Evolutionary conservation across 768 basidiomycete genomes (phyloP).

Genomic region (Podaxis sp.): DNA sequence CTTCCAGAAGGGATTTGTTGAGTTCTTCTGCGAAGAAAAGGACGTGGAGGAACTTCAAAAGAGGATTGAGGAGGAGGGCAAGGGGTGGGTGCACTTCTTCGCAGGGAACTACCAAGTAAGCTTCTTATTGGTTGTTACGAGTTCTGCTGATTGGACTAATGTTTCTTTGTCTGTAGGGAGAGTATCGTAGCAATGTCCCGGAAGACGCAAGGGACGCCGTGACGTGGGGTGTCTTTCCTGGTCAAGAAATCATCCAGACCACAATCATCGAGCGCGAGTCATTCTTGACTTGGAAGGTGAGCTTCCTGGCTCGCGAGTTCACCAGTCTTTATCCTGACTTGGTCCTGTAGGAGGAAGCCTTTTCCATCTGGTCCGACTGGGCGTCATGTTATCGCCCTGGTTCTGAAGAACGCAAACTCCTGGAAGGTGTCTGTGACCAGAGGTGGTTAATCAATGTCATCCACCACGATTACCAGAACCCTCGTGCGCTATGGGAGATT

Average conservation of each 20-base stretch:
- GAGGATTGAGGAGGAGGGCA: conserved; percentile 51
- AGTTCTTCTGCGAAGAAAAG: conserved; percentile 79
- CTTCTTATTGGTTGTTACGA: conserved; percentile 15
- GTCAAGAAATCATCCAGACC: conserved; percentile 92
- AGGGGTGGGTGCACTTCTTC: conserved; percentile 80
- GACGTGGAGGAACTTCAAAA: conserved; percentile 62
- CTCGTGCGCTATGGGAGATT: conserved; percentile 83
- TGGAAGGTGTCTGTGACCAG: conserved; percentile 68
- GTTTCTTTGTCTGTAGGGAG: conserved; percentile 51
- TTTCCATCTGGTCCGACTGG: conserved; percentile 96
- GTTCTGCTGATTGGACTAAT: conserved; percentile 17
- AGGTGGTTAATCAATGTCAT: conserved; percentile 92
- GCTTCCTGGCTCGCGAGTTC: conserved; percentile 4
- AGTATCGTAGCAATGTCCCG: conserved; percentile 75
- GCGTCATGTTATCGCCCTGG: conserved; percentile 78
- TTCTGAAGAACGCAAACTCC: conserved; percentile 69
- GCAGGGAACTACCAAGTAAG: conserved; percentile 77
- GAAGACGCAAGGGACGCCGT: conserved; percentile 88
- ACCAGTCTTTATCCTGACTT: conserved; percentile 9
- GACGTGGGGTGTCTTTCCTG: conserved; percentile 98
- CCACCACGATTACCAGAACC: conserved; percentile 89
- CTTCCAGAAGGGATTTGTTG: conserved; percentile 96
- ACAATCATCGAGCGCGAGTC: conserved; percentile 96
- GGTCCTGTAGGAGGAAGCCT: conserved; percentile 81
- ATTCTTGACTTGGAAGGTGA: conserved; percentile 95